Evolutionary conservation across 176 grass and related monocot genomes (phyloP).

Genomic region (Ananas comosus): DNA sequence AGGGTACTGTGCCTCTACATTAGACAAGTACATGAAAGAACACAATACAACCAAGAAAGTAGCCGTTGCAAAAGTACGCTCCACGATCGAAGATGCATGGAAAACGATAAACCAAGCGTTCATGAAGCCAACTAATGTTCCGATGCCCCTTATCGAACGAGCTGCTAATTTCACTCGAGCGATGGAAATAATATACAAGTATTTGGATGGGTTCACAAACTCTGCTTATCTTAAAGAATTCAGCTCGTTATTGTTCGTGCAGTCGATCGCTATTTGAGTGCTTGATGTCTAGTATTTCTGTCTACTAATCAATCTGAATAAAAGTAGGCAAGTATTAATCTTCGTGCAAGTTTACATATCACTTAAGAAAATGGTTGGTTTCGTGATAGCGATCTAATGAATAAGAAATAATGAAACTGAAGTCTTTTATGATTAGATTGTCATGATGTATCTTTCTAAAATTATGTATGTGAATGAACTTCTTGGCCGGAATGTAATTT

Average conservation of each 20-base stretch:
- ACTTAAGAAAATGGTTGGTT: too few relatives aligned
- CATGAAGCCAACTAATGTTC: background rate
- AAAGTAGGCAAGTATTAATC: too few relatives aligned
- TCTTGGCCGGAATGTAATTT: too few relatives aligned
- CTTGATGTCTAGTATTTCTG: background rate
- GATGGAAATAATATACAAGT: background rate
- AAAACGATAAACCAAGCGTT: background rate
- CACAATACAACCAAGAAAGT: background rate
- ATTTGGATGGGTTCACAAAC: background rate
- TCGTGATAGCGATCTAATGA: too few relatives aligned
- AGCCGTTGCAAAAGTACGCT: background rate
- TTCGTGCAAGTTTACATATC: too few relatives aligned
- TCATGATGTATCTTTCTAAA: too few relatives aligned
- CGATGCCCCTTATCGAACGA: background rate
- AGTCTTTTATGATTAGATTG: too few relatives aligned
- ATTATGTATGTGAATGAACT: too few relatives aligned
- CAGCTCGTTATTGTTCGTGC: background rate
- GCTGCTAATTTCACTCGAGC: background rate
- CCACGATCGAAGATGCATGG: background rate
- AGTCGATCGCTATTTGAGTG: background rate
- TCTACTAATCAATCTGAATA: too few relatives aligned
- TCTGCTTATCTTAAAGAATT: background rate
- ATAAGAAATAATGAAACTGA: too few relatives aligned
- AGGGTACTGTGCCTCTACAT: background rate
- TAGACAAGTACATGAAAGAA: background rate